Base-by-base conservation (phyloP, 345 rosid genomes). In the Citrus trifoliata region DNA sequence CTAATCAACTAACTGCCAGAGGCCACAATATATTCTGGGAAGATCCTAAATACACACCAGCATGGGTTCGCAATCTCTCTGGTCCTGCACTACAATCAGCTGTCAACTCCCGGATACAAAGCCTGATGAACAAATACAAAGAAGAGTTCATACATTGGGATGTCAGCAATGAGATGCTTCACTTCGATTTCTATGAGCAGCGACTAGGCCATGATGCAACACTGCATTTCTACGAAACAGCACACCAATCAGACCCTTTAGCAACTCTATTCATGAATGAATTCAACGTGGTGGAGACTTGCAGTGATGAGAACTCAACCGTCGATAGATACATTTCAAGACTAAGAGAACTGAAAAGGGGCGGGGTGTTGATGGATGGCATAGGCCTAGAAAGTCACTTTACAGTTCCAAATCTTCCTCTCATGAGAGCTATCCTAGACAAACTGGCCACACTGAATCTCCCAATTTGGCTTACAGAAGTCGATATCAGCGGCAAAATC, bases 1-100 rank as follows among this genome's bases (percentile, higher is more conserved):
- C 89, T 4, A 90, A 87, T 85, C 79, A 83, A 63, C 83, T 93
- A 64, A 48, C 78, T 24, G 92, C 88, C 59, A 88, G 98, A 80
- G 98, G 98, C 38, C 97, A 95, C 85, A 93, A 92, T 79, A 92
- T 93, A 58, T 95, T 93, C 88, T 93, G 98, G 97, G 98, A 95
- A 82, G 90, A 92, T 72, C 98, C 97, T 0, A 85, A 61, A 33
- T 95, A 90, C 88, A 88, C 83, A 1, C 98, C 98, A 0, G 56
- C 37, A 2, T 93, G 97, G 97, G 95, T 92, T 38, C 86, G 35
- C 5, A 82, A 84, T 46, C 91, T 91, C 24, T 40, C 86, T 10
- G 85, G 87, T 3, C 21, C 67, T 4, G 86, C 80, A 35, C 88
- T 93, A n/a, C 80, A 83, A 76, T 82, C 70, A 4, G 98, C 96